Evolutionary conservation across 768 basidiomycete genomes (phyloP), one percentile per base, ranked within the genome.

Genomic region (Calocybe gangraenosa): DNA sequence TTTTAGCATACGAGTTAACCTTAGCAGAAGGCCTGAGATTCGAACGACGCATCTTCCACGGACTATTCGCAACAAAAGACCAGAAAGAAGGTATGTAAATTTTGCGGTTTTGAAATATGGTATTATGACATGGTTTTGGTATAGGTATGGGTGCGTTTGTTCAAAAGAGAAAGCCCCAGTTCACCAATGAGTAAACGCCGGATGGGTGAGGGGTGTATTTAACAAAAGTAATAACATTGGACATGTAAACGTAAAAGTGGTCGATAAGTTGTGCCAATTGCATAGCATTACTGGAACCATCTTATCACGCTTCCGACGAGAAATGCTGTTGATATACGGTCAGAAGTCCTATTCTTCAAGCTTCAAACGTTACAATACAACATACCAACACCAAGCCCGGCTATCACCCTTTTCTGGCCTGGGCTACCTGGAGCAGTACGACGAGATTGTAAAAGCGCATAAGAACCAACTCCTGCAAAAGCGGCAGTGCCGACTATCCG

Each of bases 141-240:
- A 22, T 20, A 95, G 94, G 95, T 15, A 99, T 98, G 95, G 62
- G 73, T 18, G 95, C 95, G 17, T 98, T 99, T 58, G 82, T 83
- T 8, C 90, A 96, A 66, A 99, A 97, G 74, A 78, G 95, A 60
- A 87, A 87, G 66, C 70, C 95, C 13, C 74, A 78, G 18, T 99
- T 92, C 69, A 82, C 81, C 22, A 76, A 94, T 21, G 45, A 48
- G 23, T 54, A 48, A 34, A 28, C 25, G 25, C 25, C 6, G 11
- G 11, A 28, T 5, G 11, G 11, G 11, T 11, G 5, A 28, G 25
- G 25, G 25, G 25, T 28, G 25, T 11, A 28, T 37, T 7, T 37
- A 37, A 37, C 5, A 37, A 37, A 37, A 37, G 13, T n/a, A n/a
- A n/a, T n/a, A 37, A 28, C 21, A 28, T 14, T 25, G 21, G 23